Evolutionary conservation across 2,329 filamentous ascomycete genomes (phyloP), one percentile per base, ranked within the genome.

Genomic region (Alternaria arborescens): DNA sequence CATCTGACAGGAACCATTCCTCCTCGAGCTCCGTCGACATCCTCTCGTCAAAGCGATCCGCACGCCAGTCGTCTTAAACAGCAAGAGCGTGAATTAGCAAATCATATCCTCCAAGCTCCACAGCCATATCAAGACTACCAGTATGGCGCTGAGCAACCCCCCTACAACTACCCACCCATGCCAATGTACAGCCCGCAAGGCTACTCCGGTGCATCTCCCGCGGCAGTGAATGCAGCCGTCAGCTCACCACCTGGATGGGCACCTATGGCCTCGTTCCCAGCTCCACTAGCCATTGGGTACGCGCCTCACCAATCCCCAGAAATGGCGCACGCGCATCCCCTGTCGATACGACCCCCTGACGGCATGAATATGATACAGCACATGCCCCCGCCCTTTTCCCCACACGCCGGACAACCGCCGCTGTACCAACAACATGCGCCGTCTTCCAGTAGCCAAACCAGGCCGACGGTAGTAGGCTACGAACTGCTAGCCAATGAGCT

Each of bases 401-500:
- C 68, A 46, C 65, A 68, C 43, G 58, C 66, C 52, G 61, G 53
- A 24, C 73, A 76, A 52, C 67, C 72, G 18, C 69, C 70, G 43
- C 67, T 72, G 44, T 74, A 73, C 53, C 68, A 73, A 57, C 61
- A 60, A 14, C 65, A 73, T 52, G 64, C 65, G 16, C 43, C 66
- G 42, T 66, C 63, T 3, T 55, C 71, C 18, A 71, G 74, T 20
- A 70, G 74, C 57, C 47, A 70, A 46, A 65, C 64, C 46, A 72
- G 64, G 54, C 71, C 67, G 20, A 77, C 76, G 22, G 64, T 77
- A 24, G 65, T 74, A 34, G 78, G 78, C 36, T 80, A 80, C 57
- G 78, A 79, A 60, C 64, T 77, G 34, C 64, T 80, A 28, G 78
- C 78, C 12, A 67, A 72, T 43, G 77, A 78, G 59, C 70, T 80